Percentiles rank a stretch among this genome's conserved stretches.
Evolutionary conservation across 208 protist species (phyloP).

Genomic region (Wallacemonas rigidus): DNA sequence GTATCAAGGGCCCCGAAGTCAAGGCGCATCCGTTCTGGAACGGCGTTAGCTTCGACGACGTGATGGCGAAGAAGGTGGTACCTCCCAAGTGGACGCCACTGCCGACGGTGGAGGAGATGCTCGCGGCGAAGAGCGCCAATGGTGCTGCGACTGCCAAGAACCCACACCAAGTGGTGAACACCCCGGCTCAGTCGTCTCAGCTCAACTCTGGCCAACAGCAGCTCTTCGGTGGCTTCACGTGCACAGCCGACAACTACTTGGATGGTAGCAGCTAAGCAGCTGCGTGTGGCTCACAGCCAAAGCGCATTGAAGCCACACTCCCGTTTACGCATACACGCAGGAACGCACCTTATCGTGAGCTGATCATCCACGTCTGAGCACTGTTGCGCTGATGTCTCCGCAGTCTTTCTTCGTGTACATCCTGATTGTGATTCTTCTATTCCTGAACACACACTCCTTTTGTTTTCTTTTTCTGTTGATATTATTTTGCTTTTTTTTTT

Average conservation of each 20-base stretch:
- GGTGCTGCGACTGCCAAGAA: conserved; percentile 36
- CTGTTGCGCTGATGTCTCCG: neutral
- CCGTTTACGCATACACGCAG: conserved; percentile 4
- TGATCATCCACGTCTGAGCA: neutral
- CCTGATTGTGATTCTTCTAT: neutral
- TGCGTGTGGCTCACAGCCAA: neutral
- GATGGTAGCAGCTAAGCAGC: conserved; percentile 23
- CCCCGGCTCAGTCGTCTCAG: conserved; percentile 76
- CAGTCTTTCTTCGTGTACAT: too few species aligned
- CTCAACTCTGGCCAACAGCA: conserved; percentile 87
- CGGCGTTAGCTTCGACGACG: conserved; percentile 89
- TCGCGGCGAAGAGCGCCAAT: conserved; percentile 51
- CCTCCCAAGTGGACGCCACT: conserved; percentile 87
- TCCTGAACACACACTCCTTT: neutral
- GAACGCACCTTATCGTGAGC: neutral
- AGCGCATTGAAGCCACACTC: neutral
- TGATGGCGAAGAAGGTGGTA: conserved; percentile 80
- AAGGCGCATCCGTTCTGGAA: conserved; percentile 92
- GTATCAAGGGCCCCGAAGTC: conserved; percentile 88
- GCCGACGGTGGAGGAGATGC: conserved; percentile 80
- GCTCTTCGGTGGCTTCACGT: conserved; percentile 91
- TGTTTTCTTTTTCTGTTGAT: conserved; percentile 8
- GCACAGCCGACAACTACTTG: conserved; percentile 86
- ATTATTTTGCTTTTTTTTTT: conserved; percentile 19
- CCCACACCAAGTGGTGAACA: conserved; percentile 84